phyloP scores from a whole-genome alignment of 495 filamentous ascomycete genomes.

The Clavariopsis aquatica region DNA sequence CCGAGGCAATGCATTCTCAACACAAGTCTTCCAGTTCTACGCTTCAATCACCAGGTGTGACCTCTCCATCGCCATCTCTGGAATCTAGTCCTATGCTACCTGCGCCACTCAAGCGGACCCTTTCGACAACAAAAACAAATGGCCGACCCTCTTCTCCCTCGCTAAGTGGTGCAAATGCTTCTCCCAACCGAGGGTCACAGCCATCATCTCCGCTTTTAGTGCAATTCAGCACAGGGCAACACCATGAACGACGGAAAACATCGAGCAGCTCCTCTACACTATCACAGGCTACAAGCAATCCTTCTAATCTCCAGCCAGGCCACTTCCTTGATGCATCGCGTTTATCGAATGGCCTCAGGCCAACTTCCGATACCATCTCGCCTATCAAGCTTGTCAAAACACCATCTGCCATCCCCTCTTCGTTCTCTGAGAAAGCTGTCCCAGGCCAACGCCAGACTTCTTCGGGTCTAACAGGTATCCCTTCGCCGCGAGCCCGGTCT shows the following conservation, averaged over 20 bases:
- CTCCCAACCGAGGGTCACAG: conserved; percentile 83
- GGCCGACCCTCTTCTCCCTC: conserved; percentile 87
- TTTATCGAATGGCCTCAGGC: conserved; percentile 59
- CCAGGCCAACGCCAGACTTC: conserved; percentile 50
- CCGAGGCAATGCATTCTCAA: conserved; percentile 63
- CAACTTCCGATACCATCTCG: conserved; percentile 68
- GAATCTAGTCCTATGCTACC: conserved; percentile 84
- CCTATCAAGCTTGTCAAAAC: conserved; percentile 73
- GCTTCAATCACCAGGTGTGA: conserved; percentile 49
- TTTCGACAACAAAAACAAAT: conserved; percentile 73
- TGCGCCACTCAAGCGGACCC: conserved; percentile 76
- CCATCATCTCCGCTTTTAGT: conserved; percentile 93
- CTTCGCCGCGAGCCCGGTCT: conserved; percentile 71
- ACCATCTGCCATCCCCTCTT: conserved; percentile 50
- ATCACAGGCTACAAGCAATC: conserved; percentile 73
- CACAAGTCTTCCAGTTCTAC: conserved; percentile 39
- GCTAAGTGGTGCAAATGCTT: conserved; percentile 75
- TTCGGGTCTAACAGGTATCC: conserved; percentile 36
- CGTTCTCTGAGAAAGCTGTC: conserved; percentile 56
- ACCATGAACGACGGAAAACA: conserved; percentile 71
- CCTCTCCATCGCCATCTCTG: conserved; percentile 62
- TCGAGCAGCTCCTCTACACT: conserved; percentile 84
- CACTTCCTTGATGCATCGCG: conserved; percentile 71
- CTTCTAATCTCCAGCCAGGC: conserved; percentile 64
- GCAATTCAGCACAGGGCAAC: conserved; percentile 83